Conservation (phyloP, 1,139 yeast genomes). For the Komagataea norvegica region DNA sequence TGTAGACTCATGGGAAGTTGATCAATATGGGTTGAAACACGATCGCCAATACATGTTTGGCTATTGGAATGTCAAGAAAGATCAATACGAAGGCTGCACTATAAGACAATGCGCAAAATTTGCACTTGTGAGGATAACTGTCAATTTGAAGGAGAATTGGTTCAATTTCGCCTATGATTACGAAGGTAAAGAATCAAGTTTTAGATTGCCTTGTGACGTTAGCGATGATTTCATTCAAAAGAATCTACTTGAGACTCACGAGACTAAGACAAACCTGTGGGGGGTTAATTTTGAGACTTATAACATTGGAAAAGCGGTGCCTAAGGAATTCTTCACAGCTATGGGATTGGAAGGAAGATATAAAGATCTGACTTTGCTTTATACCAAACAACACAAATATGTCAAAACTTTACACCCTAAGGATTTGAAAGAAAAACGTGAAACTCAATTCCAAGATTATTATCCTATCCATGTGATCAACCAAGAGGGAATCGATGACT, state of each 20-base stretch:
- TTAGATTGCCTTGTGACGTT: slow-evolving; percentile 29
- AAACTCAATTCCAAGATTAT: slow-evolving; percentile 39
- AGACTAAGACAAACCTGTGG: slow-evolving; percentile 24
- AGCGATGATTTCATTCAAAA: slow-evolving; percentile 24
- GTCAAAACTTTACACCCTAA: slow-evolving; percentile 28
- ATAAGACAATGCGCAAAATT: slow-evolving; percentile 33
- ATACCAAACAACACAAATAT: slow-evolving; percentile 31
- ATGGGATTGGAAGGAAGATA: slow-evolving; percentile 19
- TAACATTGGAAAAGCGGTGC: slow-evolving; percentile 25
- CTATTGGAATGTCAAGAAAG: slow-evolving; percentile 24
- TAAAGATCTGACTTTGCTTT: slow-evolving; percentile 26
- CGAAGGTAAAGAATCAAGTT: slow-evolving; percentile 18
- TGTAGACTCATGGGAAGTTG: slow-evolving; percentile 32
- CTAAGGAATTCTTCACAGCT: slow-evolving; percentile 19
- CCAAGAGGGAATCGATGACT: slow-evolving; percentile 30
- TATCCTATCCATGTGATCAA: slow-evolving; percentile 39
- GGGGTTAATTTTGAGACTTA: slow-evolving; percentile 22
- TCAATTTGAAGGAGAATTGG: slow-evolving; percentile 24
- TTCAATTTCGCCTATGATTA: slow-evolving; percentile 29
- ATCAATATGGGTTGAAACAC: slow-evolving; percentile 36
- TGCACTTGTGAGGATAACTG: slow-evolving; percentile 28
- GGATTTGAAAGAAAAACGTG: slow-evolving; percentile 15
- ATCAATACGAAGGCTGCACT: slow-evolving; percentile 30
- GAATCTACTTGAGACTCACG: slow-evolving; percentile 11
- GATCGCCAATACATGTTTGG: slow-evolving; percentile 40